A percentile compares a stretch with the other conserved stretches of the same genome.
Conservation (phyloP, 192 early-diverging fungal genomes). For the Backusella parvicylindrica region DNA sequence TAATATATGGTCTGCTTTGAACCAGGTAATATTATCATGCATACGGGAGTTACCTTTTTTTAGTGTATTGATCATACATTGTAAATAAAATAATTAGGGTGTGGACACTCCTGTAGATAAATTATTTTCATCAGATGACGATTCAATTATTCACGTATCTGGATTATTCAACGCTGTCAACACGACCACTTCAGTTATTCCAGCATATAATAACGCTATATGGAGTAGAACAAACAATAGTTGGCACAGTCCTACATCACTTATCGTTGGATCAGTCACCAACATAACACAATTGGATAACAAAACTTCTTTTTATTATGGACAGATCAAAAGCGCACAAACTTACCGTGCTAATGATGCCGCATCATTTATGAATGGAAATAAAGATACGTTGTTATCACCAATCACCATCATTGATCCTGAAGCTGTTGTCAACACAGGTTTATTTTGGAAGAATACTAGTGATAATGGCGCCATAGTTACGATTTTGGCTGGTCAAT, state of each 20-base stretch:
- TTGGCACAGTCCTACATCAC: not conserved
- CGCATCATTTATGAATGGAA: constrained; percentile 1
- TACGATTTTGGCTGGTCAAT: constrained; percentile 52
- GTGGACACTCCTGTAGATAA: constrained; percentile 13
- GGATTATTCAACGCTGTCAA: not conserved
- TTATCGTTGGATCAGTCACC: not conserved
- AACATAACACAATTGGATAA: not conserved
- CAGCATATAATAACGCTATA: not conserved
- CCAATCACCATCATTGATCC: not conserved
- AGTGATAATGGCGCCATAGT: constrained; percentile 10
- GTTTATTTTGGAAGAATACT: constrained; percentile 48
- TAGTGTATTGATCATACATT: not conserved
- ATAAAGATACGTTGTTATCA: not conserved
- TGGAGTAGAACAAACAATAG: not conserved
- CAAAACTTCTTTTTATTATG: constrained; percentile 8
- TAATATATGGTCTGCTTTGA: not conserved
- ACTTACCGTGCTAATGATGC: constrained; percentile 1
- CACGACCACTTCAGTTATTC: not conserved
- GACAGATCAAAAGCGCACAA: constrained; percentile 18
- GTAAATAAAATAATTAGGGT: constrained; percentile 1
- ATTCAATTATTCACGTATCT: not conserved
- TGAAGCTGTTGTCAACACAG: constrained; percentile 42
- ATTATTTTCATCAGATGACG: not conserved
- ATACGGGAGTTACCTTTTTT: not conserved
- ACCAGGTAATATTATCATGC: not conserved